Percentiles rank a stretch among this genome's conserved stretches.
phyloP scores from a whole-genome alignment of 805 yeast species.

The Yamadazyma endophytica region DNA sequence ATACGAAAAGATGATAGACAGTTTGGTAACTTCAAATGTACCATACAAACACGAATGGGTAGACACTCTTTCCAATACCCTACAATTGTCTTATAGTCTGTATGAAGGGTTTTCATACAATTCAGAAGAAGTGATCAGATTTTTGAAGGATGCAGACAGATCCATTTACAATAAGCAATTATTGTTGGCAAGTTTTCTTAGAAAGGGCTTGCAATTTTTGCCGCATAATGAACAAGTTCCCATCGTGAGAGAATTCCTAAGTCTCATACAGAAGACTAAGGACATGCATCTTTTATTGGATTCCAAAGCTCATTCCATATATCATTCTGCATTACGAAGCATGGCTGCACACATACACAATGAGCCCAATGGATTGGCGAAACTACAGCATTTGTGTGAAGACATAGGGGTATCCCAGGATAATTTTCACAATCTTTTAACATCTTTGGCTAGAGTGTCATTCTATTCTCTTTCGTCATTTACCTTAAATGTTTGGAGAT shows the following conservation, averaged over 20 bases:
- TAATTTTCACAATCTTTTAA: slow-evolving; percentile 5
- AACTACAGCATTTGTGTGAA: slow-evolving; percentile 1
- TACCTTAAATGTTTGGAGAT: slow-evolving; percentile 5
- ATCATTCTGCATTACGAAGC: too few relatives aligned
- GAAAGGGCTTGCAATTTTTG: slow-evolving; percentile 11
- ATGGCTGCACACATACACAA: too few relatives aligned
- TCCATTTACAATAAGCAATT: slow-evolving; percentile 16
- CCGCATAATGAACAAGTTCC: too few relatives aligned
- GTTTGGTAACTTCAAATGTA: slow-evolving; percentile 11
- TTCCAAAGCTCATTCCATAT: too few relatives aligned
- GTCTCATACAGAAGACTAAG: slow-evolving; percentile 13
- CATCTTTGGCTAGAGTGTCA: slow-evolving; percentile 6
- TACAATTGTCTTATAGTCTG: slow-evolving; percentile 14
- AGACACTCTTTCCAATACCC: slow-evolving; percentile 20
- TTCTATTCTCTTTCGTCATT: slow-evolving; percentile 3
- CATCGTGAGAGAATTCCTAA: too few relatives aligned
- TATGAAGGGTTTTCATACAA: slow-evolving; percentile 10
- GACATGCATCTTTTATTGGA: slow-evolving; percentile 12
- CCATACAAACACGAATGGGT: slow-evolving; percentile 14
- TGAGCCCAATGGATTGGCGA: too few relatives aligned
- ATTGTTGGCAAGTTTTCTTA: slow-evolving; percentile 13
- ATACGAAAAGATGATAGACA: slow-evolving; percentile 16
- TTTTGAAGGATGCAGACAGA: slow-evolving; percentile 9
- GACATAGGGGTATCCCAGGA: neutral
- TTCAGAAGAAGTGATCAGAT: slow-evolving; percentile 10